Conservation (phyloP, 176 grass and related monocot genomes). For the Zea mays region DNA sequence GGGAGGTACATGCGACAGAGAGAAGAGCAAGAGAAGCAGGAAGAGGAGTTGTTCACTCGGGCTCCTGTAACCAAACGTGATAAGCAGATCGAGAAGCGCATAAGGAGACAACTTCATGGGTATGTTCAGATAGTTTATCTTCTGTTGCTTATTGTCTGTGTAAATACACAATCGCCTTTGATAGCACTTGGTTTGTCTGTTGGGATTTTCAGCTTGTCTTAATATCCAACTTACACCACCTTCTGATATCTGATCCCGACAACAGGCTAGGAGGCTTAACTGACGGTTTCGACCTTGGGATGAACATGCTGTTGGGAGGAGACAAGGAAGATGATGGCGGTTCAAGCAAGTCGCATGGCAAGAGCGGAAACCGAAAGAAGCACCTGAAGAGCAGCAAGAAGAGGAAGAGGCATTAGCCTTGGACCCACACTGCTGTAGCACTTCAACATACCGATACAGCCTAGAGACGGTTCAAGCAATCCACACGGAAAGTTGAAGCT, state of each 20-base stretch:
- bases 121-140: conserved; percentile 30
- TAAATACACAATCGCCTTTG: not conserved
- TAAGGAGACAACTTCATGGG: conserved; percentile 66
- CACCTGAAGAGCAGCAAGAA: conserved; percentile 45
- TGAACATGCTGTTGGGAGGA: conserved; percentile 41
- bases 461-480: not conserved
- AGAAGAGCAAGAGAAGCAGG: conserved; percentile 60
- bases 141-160: not conserved
- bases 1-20: conserved; percentile 56
- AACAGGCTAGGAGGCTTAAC: conserved; percentile 42
- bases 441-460: not conserved
- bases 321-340: conserved; percentile 34
- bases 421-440: not conserved
- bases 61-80: conserved; percentile 78
- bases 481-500: not conserved
- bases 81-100: conserved; percentile 65
- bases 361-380: conserved; percentile 22
- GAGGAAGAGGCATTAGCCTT: conserved; percentile 40
- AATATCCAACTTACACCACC: not conserved
- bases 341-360: not conserved
- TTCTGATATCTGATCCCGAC: not conserved
- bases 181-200: not conserved
- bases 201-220: not conserved
- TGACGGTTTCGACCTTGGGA: conserved; percentile 44
- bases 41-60: conserved; percentile 77